These are phyloP conservation scores for Serendipita vermifera DNA, from an alignment of 768 basidiomycete species.

Conservation along the genomic window DNA sequence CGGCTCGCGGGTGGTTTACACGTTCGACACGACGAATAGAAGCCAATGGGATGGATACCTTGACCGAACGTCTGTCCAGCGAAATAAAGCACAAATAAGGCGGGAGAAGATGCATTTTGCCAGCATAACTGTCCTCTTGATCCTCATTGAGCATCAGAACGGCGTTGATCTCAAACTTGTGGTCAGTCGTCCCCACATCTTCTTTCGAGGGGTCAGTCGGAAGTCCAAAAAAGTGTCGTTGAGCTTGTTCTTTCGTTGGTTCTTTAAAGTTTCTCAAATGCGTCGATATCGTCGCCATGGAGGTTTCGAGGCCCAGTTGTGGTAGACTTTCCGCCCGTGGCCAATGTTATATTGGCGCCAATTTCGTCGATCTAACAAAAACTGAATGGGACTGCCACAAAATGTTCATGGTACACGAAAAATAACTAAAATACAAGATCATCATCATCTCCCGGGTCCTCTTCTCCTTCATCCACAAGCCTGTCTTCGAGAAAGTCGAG, in stretches of 20 bases:
- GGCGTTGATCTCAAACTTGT: constrained; percentile 80
- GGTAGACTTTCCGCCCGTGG: too few species aligned
- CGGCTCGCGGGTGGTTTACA: constrained; percentile 61
- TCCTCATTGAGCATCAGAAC: constrained; percentile 60
- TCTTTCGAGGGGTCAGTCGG: constrained; percentile 31
- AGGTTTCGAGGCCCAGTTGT: too few species aligned
- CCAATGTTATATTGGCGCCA: too few species aligned
- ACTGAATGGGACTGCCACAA: too few species aligned
- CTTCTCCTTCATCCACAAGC: not conserved
- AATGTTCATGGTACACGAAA: too few species aligned
- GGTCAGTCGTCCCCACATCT: constrained; percentile 18
- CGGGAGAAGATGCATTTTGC: constrained; percentile 76
- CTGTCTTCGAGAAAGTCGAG: constrained; percentile 5
- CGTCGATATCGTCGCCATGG: constrained; percentile 75
- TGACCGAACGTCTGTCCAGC: constrained; percentile 81
- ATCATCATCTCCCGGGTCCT: not conserved
- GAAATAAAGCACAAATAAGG: constrained; percentile 86
- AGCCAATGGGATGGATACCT: constrained; percentile 81
- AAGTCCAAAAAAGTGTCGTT: constrained; percentile 76
- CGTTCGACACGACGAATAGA: constrained; percentile 89
- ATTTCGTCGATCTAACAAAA: too few species aligned
- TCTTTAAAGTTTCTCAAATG: constrained; percentile 87
- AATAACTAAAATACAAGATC: constrained; percentile 3
- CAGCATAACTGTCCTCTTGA: constrained; percentile 80
- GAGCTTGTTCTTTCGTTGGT: constrained; percentile 75